Conservation (phyloP, 2,329 filamentous ascomycete genomes). For the Neofusicoccum parvum region DNA sequence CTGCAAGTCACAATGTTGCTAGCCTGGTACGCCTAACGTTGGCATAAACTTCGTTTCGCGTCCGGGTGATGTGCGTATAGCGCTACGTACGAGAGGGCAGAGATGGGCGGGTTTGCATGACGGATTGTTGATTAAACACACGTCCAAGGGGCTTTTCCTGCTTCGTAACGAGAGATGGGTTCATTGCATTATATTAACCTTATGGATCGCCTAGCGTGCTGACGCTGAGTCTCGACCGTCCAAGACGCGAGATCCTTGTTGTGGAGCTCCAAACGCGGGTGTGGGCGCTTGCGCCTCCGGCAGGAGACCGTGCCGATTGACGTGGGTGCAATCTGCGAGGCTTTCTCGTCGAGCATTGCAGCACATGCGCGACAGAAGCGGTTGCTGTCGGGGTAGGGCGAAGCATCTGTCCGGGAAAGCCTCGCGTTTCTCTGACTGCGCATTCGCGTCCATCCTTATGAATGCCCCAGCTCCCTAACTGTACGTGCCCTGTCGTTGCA, state of each 20-base stretch:
- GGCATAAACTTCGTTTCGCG: conserved; percentile 5
- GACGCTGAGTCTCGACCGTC: conserved; percentile 13
- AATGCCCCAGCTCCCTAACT: too few species aligned
- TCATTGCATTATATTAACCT: conserved; percentile 18
- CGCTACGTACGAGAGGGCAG: conserved; percentile 11
- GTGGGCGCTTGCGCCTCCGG: conserved; percentile 13
- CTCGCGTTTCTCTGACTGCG: background rate
- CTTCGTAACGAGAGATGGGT: conserved; percentile 14
- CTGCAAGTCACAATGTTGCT: conserved; percentile 13
- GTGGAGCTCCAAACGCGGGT: background rate
- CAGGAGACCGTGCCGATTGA: background rate
- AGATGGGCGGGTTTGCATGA: conserved; percentile 13
- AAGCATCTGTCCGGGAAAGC: background rate
- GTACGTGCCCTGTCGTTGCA: too few species aligned
- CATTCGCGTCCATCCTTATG: too few species aligned
- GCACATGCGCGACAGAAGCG: background rate
- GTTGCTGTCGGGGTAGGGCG: background rate
- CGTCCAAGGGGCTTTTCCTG: background rate
- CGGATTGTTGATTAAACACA: conserved; percentile 1
- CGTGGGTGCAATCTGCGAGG: conserved; percentile 3
- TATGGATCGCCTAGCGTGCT: conserved; percentile 3
- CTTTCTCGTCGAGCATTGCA: background rate
- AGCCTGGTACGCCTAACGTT: background rate
- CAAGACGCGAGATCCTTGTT: background rate
- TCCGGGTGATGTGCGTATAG: background rate